Percentiles rank a stretch among this genome's conserved stretches.
Evolutionary conservation across 177 flowering plant species (phyloP).

Genomic region (Vitis hybrid): DNA sequence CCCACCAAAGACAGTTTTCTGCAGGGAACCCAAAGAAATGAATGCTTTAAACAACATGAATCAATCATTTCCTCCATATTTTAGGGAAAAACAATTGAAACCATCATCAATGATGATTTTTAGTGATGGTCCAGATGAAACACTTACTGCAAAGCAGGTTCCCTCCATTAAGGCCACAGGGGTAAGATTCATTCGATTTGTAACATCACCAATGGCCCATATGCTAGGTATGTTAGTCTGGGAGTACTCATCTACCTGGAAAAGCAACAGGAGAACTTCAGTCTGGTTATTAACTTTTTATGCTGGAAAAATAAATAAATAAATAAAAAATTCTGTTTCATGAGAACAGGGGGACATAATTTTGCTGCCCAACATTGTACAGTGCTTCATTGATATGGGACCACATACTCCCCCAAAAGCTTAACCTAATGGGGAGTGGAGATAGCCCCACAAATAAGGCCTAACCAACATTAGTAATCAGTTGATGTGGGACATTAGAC

Average conservation of each 20-base stretch:
- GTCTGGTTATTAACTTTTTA: background rate
- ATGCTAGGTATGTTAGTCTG: constrained; percentile 82
- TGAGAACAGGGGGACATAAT: background rate
- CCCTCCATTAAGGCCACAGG: constrained; percentile 99
- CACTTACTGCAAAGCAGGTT: constrained; percentile 81
- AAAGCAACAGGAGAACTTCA: constrained; percentile 3
- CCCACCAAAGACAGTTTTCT: constrained; percentile 95
- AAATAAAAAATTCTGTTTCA: background rate
- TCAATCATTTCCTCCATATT: background rate
- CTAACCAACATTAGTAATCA: too few species aligned
- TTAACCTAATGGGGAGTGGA: too few species aligned
- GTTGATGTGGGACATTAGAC: too few species aligned
- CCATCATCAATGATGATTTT: background rate
- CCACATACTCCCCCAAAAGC: too few species aligned
- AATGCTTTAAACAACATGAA: background rate
- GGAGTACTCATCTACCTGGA: constrained; percentile 89
- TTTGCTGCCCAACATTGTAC: background rate
- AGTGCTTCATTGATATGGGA: too few species aligned
- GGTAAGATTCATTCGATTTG: constrained; percentile 93
- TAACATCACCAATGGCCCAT: constrained; percentile 99
- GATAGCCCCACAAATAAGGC: too few species aligned
- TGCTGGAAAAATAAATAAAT: background rate
- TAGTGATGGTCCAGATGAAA: constrained; percentile 3
- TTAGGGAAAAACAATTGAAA: background rate
- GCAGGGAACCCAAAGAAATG: constrained; percentile 26